Base-by-base conservation (phyloP, 306 rosid species). In the Morella rubra region DNA sequence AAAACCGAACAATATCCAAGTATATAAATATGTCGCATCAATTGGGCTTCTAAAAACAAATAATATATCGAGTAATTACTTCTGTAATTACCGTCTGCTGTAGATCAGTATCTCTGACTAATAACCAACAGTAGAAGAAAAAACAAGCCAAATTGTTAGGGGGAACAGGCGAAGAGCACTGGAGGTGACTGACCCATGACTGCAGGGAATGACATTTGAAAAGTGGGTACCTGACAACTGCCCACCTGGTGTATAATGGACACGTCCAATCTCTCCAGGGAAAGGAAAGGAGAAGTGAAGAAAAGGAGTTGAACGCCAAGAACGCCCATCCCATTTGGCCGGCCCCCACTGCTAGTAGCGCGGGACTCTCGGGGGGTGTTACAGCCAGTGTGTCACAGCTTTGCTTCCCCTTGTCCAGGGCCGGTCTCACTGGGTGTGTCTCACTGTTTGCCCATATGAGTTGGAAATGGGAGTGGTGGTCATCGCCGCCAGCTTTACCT, bases 351-450 rank as follows among this genome's bases (percentile, higher is more conserved):
- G 56, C 52, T 16, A 50, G 73, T 79, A 86, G 87, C 91, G 91
- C 91, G 91, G 74, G 87, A 80, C 85, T 86, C 81, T 53, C 91
- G 93, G 91, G 93, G 87, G 89, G 12, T 79, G 32, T 64, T 14
- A 71, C 55, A 2, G 20, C 45, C 4, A 44, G 74, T 44, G 64
- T 71, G 51, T 62, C 69, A 14, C 46, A 32, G 6, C 27, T 13
- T 5, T 67, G n/a, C 44, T 32, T 16, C 19, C 46, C 60, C 22
- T 16, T 16, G 16, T 37, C 4, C 37, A 37, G 53, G 49, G 3
- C 27, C 7, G 5, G 71, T 77, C 4, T 19, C 16, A 8, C 47
- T 51, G 62, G 19, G 24, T 42, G 20, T 59, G 65, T 8, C 7
- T 22, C 7, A 11, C 2, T 24, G 65, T 59, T 2, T 20, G 65